These are phyloP conservation scores for Ploettnerulaceae sp. DNA, from an alignment of 2,329 filamentous ascomycete genomes.

Conservation along the genomic window DNA sequence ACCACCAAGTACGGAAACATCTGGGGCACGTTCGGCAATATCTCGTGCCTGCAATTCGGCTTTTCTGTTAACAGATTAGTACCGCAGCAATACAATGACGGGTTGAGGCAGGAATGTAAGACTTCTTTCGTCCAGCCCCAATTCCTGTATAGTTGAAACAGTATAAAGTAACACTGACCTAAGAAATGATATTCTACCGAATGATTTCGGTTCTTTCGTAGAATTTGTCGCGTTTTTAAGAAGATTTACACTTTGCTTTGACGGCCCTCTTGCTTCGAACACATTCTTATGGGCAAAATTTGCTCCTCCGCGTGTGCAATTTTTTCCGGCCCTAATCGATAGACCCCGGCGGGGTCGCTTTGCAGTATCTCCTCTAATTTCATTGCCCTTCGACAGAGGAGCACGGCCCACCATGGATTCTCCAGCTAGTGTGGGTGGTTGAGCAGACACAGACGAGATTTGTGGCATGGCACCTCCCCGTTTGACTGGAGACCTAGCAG, in stretches of 20 bases:
- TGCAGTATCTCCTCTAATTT: background rate
- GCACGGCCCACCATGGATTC: too few species aligned
- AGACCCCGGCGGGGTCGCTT: background rate
- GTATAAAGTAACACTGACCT: conserved; percentile 12
- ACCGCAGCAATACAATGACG: too few species aligned
- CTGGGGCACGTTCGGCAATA: conserved; percentile 40
- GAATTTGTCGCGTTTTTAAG: conserved; percentile 36
- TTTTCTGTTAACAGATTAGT: too few species aligned
- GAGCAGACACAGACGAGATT: too few species aligned
- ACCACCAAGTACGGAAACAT: conserved; percentile 31
- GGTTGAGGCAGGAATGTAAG: too few species aligned
- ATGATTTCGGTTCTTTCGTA: conserved; percentile 39
- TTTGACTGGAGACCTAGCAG: too few species aligned
- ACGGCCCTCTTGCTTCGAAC: conserved; percentile 16
- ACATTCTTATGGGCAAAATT: conserved; percentile 23
- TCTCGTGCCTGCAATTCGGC: conserved; percentile 42
- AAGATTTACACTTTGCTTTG: conserved; percentile 17
- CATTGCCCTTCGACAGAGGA: too few species aligned
- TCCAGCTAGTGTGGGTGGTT: too few species aligned
- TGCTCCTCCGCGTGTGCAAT: conserved; percentile 22
- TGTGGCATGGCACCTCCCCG: too few species aligned
- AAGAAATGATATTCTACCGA: conserved; percentile 36
- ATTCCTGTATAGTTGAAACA: background rate
- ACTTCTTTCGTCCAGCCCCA: too few species aligned
- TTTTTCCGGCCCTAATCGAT: conserved; percentile 13